Conservation (phyloP, 2,329 filamentous ascomycete genomes). For the Thielaviopsis ethacetica region DNA sequence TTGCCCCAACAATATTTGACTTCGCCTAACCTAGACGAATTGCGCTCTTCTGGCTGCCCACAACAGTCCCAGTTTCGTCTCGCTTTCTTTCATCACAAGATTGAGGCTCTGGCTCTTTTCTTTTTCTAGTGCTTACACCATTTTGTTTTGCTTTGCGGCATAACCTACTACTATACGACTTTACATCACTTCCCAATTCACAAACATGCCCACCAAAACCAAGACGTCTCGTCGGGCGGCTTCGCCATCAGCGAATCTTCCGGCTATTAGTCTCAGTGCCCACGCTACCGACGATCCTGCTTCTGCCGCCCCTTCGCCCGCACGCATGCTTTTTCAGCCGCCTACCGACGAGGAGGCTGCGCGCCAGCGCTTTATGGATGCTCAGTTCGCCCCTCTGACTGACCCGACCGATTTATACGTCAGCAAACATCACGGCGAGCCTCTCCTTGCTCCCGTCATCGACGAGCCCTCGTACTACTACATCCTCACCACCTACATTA, state of each 20-base stretch:
- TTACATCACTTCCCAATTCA: not conserved
- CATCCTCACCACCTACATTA: constrained; percentile 94
- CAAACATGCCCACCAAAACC: constrained; percentile 1
- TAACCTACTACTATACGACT: too few relatives aligned
- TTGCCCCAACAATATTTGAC: too few relatives aligned
- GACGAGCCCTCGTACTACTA: constrained; percentile 96
- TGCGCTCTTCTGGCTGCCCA: too few relatives aligned
- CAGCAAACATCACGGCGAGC: constrained; percentile 69
- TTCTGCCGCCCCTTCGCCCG: constrained; percentile 22
- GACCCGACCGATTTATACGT: constrained; percentile 73
- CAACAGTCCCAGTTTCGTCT: too few relatives aligned
- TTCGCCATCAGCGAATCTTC: constrained; percentile 8
- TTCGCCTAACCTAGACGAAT: too few relatives aligned
- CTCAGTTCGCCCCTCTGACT: constrained; percentile 78
- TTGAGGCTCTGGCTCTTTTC: too few relatives aligned
- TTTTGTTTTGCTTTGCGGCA: too few relatives aligned
- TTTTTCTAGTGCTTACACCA: too few relatives aligned
- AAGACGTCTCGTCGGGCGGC: constrained; percentile 4
- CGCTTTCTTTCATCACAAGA: too few relatives aligned
- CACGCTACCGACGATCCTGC: constrained; percentile 4
- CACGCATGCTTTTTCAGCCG: constrained; percentile 71
- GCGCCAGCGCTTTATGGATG: constrained; percentile 59
- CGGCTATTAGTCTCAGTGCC: constrained; percentile 9
- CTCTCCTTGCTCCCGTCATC: constrained; percentile 68
- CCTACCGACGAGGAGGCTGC: constrained; percentile 70